Conservation (phyloP, 345 rosid species). For the Litchi chinensis region DNA sequence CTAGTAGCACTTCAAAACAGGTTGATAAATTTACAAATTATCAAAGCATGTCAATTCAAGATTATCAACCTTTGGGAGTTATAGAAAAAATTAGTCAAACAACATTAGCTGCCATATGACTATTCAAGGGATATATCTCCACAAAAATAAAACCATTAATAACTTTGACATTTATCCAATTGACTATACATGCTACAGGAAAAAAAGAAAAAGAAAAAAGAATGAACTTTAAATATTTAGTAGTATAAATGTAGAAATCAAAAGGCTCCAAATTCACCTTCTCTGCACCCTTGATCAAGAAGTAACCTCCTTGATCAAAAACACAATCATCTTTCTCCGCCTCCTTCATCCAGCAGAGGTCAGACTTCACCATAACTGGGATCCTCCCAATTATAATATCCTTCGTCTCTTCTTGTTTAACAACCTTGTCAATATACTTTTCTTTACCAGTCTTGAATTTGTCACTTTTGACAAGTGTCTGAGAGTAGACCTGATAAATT, state of each 20-base stretch:
- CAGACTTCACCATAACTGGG: slow-evolving; percentile 89
- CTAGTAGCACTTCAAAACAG: neutral
- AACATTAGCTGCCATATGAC: neutral
- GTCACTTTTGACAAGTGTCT: slow-evolving; percentile 53
- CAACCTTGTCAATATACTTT: slow-evolving; percentile 43
- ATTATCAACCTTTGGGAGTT: neutral
- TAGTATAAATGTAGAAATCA: neutral
- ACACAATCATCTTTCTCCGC: slow-evolving; percentile 72
- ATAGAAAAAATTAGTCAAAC: slow-evolving; percentile 1
- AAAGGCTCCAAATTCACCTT: slow-evolving; percentile 52
- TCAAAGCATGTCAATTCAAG: neutral
- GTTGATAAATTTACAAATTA: neutral
- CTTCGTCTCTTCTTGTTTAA: slow-evolving; percentile 37
- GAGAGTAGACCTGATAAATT: slow-evolving; percentile 55
- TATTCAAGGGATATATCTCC: neutral
- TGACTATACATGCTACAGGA: neutral
- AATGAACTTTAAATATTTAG: neutral
- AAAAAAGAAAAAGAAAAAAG: neutral
- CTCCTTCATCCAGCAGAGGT: slow-evolving; percentile 68
- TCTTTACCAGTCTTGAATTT: slow-evolving; percentile 88
- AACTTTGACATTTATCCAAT: neutral
- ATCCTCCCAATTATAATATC: slow-evolving; percentile 72
- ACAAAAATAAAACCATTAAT: neutral
- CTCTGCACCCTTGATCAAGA: slow-evolving; percentile 89
- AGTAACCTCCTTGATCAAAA: slow-evolving; percentile 90